Percentiles rank a stretch among this genome's conserved stretches.
Conservation (phyloP, 163 green algal species). For the Volvox carteri region DNA sequence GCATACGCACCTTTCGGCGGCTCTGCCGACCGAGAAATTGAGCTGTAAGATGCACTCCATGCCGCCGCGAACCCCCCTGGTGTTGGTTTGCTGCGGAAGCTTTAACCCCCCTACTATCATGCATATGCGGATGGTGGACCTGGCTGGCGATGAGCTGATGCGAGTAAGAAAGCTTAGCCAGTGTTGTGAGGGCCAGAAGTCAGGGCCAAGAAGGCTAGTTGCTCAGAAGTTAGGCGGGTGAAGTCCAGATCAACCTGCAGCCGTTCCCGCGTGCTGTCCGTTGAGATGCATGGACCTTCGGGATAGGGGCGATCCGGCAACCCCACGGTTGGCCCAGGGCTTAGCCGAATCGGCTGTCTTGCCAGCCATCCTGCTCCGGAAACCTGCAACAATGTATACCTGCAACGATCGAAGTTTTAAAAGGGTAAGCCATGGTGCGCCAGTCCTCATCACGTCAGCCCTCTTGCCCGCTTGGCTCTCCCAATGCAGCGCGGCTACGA, state of each 20-base stretch:
- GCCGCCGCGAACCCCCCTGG: constrained; percentile 67
- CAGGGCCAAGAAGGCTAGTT: background rate
- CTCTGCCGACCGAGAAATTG: constrained; percentile 79
- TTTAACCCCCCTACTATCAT: constrained; percentile 96
- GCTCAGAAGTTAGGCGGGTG: too few relatives aligned
- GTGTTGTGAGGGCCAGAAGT: background rate
- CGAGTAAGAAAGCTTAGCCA: constrained; percentile 34
- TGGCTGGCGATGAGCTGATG: constrained; percentile 77
- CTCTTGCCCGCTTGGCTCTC: background rate
- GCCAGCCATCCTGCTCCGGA: too few relatives aligned
- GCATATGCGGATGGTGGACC: constrained; percentile 93
- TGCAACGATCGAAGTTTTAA: too few relatives aligned
- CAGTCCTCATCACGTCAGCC: too few relatives aligned
- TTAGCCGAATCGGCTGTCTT: too few relatives aligned
- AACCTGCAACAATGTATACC: too few relatives aligned
- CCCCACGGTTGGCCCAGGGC: too few relatives aligned
- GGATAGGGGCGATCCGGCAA: too few relatives aligned
- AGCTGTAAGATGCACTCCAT: constrained; percentile 52
- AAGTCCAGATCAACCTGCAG: too few relatives aligned
- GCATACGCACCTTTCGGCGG: background rate
- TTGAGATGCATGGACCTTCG: too few relatives aligned
- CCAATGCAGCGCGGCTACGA: constrained; percentile 75
- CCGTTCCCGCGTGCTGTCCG: too few relatives aligned
- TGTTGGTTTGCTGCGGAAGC: constrained; percentile 94
- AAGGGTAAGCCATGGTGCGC: too few relatives aligned